Evolutionary conservation across 371 early-diverging fungal genomes (phyloP).

Genomic region (Rhizomucor miehei): DNA sequence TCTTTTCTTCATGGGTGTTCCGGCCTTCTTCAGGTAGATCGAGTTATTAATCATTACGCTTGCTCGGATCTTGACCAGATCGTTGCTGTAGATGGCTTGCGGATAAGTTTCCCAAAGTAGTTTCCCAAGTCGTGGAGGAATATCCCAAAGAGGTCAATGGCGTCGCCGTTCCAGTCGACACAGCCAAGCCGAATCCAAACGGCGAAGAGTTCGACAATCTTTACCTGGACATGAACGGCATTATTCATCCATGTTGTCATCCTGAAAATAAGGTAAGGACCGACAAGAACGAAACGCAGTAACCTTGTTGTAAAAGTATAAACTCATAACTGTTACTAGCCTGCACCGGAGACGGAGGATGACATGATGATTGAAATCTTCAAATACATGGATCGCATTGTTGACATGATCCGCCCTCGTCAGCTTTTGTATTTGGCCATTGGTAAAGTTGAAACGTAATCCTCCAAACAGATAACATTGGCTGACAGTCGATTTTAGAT

Average conservation of each 20-base stretch:
- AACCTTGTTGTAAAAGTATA: not conserved
- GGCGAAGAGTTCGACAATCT: slow-evolving; percentile 94
- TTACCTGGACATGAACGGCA: slow-evolving; percentile 99
- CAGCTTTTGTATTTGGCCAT: slow-evolving; percentile 97
- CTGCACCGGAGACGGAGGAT: slow-evolving; percentile 89
- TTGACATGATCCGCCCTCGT: slow-evolving; percentile 89
- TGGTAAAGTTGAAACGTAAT: slow-evolving; percentile 44
- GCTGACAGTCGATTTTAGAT: slow-evolving; percentile 53
- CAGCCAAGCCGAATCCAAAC: slow-evolving; percentile 91
- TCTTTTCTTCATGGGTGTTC: slow-evolving; percentile 69
- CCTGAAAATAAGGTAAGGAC: slow-evolving; percentile 79
- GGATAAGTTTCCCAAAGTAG: slow-evolving; percentile 92
- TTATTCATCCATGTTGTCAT: slow-evolving; percentile 98
- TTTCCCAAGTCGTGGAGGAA: slow-evolving; percentile 79
- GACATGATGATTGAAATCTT: slow-evolving; percentile 95
- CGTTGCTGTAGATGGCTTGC: slow-evolving; percentile 80
- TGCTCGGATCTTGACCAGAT: not conserved
- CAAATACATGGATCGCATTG: slow-evolving; percentile 93
- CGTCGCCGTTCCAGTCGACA: slow-evolving; percentile 76
- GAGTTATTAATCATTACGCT: not conserved
- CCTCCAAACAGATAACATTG: not conserved
- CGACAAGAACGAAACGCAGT: not conserved
- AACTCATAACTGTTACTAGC: too few relatives aligned
- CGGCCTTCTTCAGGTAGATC: slow-evolving; percentile 70
- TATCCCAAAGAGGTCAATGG: slow-evolving; percentile 68